Evolutionary conservation across 2,329 filamentous ascomycete genomes (phyloP), one percentile per base, ranked within the genome.

Genomic region (Epichloe baconii): DNA sequence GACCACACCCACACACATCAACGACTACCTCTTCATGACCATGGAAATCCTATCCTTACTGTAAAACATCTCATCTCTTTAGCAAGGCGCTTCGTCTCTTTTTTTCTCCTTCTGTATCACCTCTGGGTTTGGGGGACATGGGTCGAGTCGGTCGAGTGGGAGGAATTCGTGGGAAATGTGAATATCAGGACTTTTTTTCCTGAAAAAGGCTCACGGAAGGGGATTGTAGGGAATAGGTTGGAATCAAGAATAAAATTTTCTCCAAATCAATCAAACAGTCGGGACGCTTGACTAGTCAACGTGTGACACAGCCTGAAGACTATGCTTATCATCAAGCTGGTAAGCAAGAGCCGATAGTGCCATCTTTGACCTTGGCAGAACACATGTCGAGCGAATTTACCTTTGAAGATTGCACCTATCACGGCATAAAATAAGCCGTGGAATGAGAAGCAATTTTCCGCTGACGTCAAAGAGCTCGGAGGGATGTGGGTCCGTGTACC

Each of bases 31-130:
- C 4, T 49, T 53, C 36, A 54, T 50, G 56, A 55, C 48, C 12
- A 51, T 43, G 58, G 51, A 57, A 51, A 42, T 19, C 59, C 57
- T 57, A 62, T 56, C 53, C 54, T 55, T 59, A 61, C 23, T 53
- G 65, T 68, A 63, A 57, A 64, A 57, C 58, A 62, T 58, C 59
- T 57, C 58, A 59, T 54, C 54, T 60, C 57, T 55, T 61, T 59
- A 68, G 65, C 65, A 64, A 56, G 66, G 66, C 67, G 67, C 61
- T 61, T 56, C 55, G 55, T 65, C 55, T 62, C 52, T 57, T 58
- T 58, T 57, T 57, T 57, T 58, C 12, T 58, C 15, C 31, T 45
- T 45, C 19, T 50, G 8, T 34, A 11, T 47, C 12, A 10, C 48
- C 17, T 31, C 3, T 23, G 12, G 31, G 14, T 26, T 43, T 4